phyloP scores from a whole-genome alignment of 805 yeast genomes.

The Wickerhamomyces xylosicus region DNA sequence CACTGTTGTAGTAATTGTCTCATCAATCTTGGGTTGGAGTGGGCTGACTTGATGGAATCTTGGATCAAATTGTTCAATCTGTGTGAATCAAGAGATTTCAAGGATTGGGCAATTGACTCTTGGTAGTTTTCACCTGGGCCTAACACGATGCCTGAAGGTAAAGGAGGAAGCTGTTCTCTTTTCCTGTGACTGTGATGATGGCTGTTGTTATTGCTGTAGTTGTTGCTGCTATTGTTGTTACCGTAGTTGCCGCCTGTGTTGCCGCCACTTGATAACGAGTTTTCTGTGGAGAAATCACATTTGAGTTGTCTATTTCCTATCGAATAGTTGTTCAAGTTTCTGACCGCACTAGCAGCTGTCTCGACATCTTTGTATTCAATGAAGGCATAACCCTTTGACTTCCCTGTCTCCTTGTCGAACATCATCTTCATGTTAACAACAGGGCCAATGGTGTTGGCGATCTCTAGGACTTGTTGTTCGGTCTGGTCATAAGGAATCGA shows the following conservation, averaged over 20 bases:
- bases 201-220: constrained; percentile 2
- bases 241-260: constrained; percentile 4
- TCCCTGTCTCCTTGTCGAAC: constrained; percentile 84
- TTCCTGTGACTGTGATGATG: no score
- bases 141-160: constrained; percentile 45
- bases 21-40: constrained; percentile 46
- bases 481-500: constrained; percentile 90
- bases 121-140: constrained; percentile 18
- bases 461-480: constrained; percentile 83
- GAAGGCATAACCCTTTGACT: constrained; percentile 84
- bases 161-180: constrained; percentile 28
- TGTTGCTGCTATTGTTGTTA: constrained; percentile 8
- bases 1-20: constrained; percentile 48
- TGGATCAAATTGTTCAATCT: constrained; percentile 37
- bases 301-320: constrained; percentile 63
- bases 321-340: constrained; percentile 73
- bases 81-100: constrained; percentile 35
- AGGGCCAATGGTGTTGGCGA: constrained; percentile 84
- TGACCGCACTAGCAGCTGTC: constrained; percentile 83
- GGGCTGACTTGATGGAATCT: constrained; percentile 52
- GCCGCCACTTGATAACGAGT: constrained; percentile 9
- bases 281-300: constrained; percentile 66
- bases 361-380: constrained; percentile 70
- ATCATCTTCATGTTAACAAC: constrained; percentile 64
- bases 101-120: constrained; percentile 34